Percentiles rank a stretch among this genome's conserved stretches.
phyloP scores from a whole-genome alignment of 306 rosid genomes.

The Prunus armeniaca region DNA sequence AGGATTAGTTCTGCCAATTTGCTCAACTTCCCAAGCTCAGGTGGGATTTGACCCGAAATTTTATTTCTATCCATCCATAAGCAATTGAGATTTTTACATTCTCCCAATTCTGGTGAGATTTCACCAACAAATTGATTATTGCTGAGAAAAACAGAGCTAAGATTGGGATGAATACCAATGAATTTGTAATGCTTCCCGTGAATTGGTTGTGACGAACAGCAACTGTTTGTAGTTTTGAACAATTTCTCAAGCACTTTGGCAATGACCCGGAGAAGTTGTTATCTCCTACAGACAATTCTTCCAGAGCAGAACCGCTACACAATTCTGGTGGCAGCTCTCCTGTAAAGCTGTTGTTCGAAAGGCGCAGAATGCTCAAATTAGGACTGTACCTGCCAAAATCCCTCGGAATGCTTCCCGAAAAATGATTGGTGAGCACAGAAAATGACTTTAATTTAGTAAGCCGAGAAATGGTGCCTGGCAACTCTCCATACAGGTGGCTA shows the following conservation, averaged over 20 bases:
- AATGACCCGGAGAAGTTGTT: slow-evolving; percentile 52
- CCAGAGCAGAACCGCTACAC: slow-evolving; percentile 32
- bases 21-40: slow-evolving; percentile 33
- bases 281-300: slow-evolving; percentile 2
- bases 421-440: slow-evolving; percentile 10
- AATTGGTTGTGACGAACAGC: slow-evolving; percentile 46
- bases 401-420: slow-evolving; percentile 38
- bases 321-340: slow-evolving; percentile 47
- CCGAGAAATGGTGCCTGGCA: no score
- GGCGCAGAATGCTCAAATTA: slow-evolving; percentile 8
- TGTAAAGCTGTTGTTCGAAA: slow-evolving; percentile 45
- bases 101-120: slow-evolving; percentile 43
- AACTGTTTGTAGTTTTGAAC: slow-evolving; percentile 31
- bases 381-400: slow-evolving; percentile 50
- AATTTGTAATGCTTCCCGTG: slow-evolving; percentile 52
- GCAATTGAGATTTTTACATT: slow-evolving; percentile 32
- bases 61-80: slow-evolving; percentile 41
- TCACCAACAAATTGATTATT: slow-evolving; percentile 43
- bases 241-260: slow-evolving; percentile 49
- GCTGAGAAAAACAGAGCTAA: background rate
- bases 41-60: slow-evolving; percentile 48
- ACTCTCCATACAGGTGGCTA: no score
- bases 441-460: slow-evolving; percentile 2
- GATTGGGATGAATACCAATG: background rate
- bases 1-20: slow-evolving; percentile 21